Conservation (phyloP, 805 yeast species). For the Candida sanyiensis region DNA sequence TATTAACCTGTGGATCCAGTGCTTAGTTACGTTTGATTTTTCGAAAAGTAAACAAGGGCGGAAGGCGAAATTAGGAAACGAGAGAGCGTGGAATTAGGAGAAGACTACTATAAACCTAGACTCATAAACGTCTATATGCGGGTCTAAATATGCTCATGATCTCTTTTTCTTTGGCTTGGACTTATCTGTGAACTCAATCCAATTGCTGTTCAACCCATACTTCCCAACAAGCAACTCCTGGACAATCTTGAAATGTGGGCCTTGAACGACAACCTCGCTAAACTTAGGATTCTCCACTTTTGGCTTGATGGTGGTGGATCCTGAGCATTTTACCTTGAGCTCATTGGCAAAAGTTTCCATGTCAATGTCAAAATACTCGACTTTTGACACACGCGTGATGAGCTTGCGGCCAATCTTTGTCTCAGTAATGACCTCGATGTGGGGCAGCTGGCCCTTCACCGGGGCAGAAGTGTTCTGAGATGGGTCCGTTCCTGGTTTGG, state of each 20-base stretch:
- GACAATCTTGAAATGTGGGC: conserved; percentile 69
- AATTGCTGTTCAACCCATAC: conserved; percentile 57
- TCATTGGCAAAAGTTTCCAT: conserved; percentile 61
- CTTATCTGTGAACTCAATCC: conserved; percentile 64
- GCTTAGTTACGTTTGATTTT: no score
- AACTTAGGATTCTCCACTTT: conserved; percentile 48
- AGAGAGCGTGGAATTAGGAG: neutral
- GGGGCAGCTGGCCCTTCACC: conserved; percentile 63
- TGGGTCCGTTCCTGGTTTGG: conserved; percentile 27
- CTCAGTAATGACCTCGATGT: conserved; percentile 61
- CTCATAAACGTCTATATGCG: neutral
- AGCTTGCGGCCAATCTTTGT: conserved; percentile 76
- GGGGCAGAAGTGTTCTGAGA: conserved; percentile 39
- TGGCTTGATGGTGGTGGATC: conserved; percentile 72
- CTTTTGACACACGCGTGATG: conserved; percentile 65
- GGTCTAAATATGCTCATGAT: neutral
- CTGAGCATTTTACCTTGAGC: conserved; percentile 77
- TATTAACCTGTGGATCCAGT: no score
- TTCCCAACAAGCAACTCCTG: conserved; percentile 49
- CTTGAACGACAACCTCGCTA: conserved; percentile 80
- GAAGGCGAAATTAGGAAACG: neutral
- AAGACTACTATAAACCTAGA: no score
- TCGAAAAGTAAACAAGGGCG: neutral
- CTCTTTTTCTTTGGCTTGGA: conserved; percentile 47
- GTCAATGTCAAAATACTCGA: conserved; percentile 62